These are phyloP conservation scores for Ilyonectria sp. DNA, from an alignment of 2,329 filamentous ascomycete genomes.

Conservation along the genomic window DNA sequence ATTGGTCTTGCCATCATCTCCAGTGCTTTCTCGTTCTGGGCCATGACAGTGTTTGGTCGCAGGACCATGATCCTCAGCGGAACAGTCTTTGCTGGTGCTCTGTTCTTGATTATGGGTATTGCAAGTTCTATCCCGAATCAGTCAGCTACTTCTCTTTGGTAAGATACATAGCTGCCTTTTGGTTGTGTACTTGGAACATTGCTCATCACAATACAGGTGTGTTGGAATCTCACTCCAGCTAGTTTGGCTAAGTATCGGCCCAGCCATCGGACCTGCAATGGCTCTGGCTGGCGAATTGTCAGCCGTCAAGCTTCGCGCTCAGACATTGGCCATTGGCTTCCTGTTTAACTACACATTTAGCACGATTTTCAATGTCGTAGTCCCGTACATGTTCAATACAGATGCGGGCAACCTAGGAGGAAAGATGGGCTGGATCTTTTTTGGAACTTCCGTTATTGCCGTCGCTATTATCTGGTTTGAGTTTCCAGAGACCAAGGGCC, in stretches of 20 bases:
- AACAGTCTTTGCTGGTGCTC: not conserved
- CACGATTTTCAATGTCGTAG: conserved; percentile 11
- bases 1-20: conserved; percentile 10
- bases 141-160: not conserved
- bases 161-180: not conserved
- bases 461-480: conserved; percentile 19
- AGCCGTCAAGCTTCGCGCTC: not conserved
- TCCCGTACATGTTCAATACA: conserved; percentile 26
- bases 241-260: conserved; percentile 6
- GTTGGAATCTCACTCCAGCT: conserved; percentile 3
- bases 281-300: conserved; percentile 16
- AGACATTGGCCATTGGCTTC: conserved; percentile 21
- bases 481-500: conserved; percentile 34
- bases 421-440: conserved; percentile 17
- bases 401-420: conserved; percentile 20
- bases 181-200: not conserved
- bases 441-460: conserved; percentile 1
- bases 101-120: conserved; percentile 18
- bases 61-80: conserved; percentile 12
- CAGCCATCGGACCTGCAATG: conserved; percentile 9
- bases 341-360: conserved; percentile 2
- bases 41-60: conserved; percentile 6
- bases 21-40: conserved; percentile 1
- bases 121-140: not conserved
- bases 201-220: conserved; percentile 1